Percentiles rank a stretch among this genome's conserved stretches.
These are phyloP conservation scores for Colletotrichum theobromicola DNA, from an alignment of 2,329 filamentous ascomycete genomes.

Conservation along the genomic window DNA sequence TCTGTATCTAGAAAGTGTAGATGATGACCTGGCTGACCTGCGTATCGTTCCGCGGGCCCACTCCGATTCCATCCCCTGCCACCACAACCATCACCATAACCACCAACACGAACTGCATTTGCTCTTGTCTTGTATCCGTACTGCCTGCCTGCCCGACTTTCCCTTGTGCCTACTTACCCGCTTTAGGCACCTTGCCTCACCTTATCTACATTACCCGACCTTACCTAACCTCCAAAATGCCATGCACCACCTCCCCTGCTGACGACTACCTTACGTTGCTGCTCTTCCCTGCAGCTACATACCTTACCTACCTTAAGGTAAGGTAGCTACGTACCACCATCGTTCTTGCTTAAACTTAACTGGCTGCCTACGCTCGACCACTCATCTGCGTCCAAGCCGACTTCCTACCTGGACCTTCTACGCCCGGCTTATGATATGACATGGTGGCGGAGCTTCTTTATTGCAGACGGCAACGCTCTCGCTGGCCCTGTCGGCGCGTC, in stretches of 20 bases:
- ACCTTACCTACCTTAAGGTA: not conserved
- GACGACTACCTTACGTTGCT: not conserved
- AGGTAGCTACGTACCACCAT: not conserved
- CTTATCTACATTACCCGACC: not conserved
- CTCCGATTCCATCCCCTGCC: not conserved
- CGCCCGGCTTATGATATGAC: constrained; percentile 14
- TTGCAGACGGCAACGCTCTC: constrained; percentile 2
- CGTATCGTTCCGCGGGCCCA: not conserved
- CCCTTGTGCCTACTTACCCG: not conserved
- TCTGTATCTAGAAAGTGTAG: no score
- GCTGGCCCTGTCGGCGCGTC: not conserved
- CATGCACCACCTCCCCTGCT: not conserved
- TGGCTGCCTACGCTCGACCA: not conserved
- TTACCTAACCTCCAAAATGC: not conserved
- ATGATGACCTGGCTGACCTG: constrained; percentile 2
- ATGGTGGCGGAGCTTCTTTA: constrained; percentile 12
- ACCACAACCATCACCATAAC: not conserved
- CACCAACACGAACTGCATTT: not conserved
- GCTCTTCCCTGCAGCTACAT: constrained; percentile 1
- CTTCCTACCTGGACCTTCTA: not conserved
- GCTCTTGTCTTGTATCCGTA: not conserved
- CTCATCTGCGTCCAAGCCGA: not conserved
- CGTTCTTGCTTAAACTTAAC: not conserved
- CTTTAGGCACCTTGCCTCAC: not conserved
- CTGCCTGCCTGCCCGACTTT: not conserved